Percentiles rank a stretch among this genome's conserved stretches.
phyloP scores from a whole-genome alignment of 1,139 yeast genomes.

The Scheffersomyces illinoinensis region DNA sequence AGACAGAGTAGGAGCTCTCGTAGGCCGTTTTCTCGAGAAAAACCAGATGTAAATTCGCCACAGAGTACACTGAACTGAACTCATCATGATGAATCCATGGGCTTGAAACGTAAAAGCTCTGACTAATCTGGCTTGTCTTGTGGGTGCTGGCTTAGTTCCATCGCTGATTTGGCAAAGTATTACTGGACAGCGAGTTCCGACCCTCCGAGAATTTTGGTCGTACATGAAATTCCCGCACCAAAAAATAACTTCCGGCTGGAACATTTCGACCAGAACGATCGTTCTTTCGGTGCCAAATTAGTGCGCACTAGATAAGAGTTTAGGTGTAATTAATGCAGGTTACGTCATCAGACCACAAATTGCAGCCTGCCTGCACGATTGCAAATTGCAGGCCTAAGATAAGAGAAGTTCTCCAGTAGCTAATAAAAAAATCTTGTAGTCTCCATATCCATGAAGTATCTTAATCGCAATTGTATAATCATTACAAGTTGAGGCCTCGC shows the following conservation, averaged over 20 bases:
- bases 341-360: too few species aligned
- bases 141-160: background rate
- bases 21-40: background rate
- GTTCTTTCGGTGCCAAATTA: background rate
- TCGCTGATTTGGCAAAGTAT: background rate
- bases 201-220: background rate
- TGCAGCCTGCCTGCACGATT: background rate
- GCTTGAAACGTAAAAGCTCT: background rate
- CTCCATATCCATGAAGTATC: background rate
- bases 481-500: background rate
- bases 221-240: background rate
- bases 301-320: background rate
- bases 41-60: background rate
- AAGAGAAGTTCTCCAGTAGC: background rate
- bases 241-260: background rate
- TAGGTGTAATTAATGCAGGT: background rate
- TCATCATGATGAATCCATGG: background rate
- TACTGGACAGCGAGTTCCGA: background rate
- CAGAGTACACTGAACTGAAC: background rate
- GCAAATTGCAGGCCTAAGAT: background rate
- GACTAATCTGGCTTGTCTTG: background rate
- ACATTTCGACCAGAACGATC: background rate
- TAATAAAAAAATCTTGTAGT: background rate
- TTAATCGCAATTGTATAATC: too few species aligned
- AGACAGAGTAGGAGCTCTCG: background rate